Base-by-base conservation (phyloP, 2,329 filamentous ascomycete species). In the Clathrospora elynae region DNA sequence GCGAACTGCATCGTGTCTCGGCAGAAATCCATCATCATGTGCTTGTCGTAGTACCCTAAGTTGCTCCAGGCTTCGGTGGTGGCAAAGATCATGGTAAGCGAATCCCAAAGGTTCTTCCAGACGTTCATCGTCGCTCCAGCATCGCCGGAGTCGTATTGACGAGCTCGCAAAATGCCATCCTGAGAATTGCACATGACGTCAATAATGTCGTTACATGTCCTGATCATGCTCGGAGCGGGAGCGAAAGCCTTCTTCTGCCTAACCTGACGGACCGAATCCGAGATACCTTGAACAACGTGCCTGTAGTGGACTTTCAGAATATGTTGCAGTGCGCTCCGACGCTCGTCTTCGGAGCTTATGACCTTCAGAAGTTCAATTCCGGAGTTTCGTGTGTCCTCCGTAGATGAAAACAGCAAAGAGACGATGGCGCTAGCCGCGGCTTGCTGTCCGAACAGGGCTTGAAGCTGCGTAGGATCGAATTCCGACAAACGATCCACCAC, bases 1-100 rank as follows among this genome's bases (percentile, higher is more conserved):
- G 92, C 91, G 62, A 96, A 88, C 59, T 97, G 90, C 82, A 99
- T 99, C 10, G 88, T 88, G 64, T 96, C 90, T 54, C 93, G 85
- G 64, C 91, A 96, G 61, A 97, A 96, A 43, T 96, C 85, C 59
- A 90, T 86, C 88, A 99, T 91, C 39, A 82, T 77, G 13, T 77
- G 72, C 64, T 90, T 93, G 20, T 67, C 55, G 35, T 92, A 85
- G 45, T 88, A 83, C 3, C 80, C 80, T 10, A 82, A 75, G 31
- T 73, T 71, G 52, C 89, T 90, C 93, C 93, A 99, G 8, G 75
- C 74, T 64, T 96, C 90, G 3, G 91, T 95, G 47, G 86, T 84
- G 28, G 83, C 78, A 61, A 96, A 96, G 11, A 92, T 88, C 42
- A 86, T 85, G 28, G 85, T 86, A 29, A 97, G 78, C 31, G 84